Evolutionary conservation across 2,329 filamentous ascomycete genomes (phyloP), one percentile per base, ranked within the genome.

Genomic region (Diaporthe humulicola): DNA sequence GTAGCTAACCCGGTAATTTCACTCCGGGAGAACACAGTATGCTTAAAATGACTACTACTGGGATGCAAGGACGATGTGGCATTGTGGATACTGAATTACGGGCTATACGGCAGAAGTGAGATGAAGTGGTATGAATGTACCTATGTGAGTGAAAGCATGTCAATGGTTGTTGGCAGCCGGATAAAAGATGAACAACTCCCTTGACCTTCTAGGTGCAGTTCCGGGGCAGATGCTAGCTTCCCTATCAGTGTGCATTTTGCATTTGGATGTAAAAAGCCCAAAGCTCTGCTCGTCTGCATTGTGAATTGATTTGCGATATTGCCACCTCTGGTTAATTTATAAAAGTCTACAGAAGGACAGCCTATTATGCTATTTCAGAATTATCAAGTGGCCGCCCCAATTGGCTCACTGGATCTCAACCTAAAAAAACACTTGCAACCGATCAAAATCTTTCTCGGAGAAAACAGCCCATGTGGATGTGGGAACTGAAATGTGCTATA

Each of bases 331-430:
- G 22, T 6, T 40, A n/a, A 40, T 40, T 54, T 22, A n/a, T 4
- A 28, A 40, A 52, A 6, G 48, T 54, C 64, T 69, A 28, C n/a
- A 30, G 33, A 25, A 36, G 40, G 33, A 54, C 33, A 17, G 14
- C 48, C 10, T 54, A 54, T 40, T 69, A 69, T 54, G n/a, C 64
- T 69, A 54, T 54, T 69, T 40, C 8, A 5, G 19, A 14, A 69
- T 19, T 40, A 54, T 40, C 33, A 54, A n/a, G 48, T 33, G 17
- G 48, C 64, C 15, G 10, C 14, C 48, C 30, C 7, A 28, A 5
- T 14, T 15, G 1, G 15, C 48, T 40, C 48, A 54, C 12, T 19
- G 17, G 12, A 28, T n/a, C 4, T 38, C 64, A 54, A 54, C 12
- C 33, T 6, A n/a, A 25, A 22, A 4, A 30, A 4, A 14, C 33